Conservation (phyloP, 2,329 filamentous ascomycete genomes). For the Sarocladium strictum region DNA sequence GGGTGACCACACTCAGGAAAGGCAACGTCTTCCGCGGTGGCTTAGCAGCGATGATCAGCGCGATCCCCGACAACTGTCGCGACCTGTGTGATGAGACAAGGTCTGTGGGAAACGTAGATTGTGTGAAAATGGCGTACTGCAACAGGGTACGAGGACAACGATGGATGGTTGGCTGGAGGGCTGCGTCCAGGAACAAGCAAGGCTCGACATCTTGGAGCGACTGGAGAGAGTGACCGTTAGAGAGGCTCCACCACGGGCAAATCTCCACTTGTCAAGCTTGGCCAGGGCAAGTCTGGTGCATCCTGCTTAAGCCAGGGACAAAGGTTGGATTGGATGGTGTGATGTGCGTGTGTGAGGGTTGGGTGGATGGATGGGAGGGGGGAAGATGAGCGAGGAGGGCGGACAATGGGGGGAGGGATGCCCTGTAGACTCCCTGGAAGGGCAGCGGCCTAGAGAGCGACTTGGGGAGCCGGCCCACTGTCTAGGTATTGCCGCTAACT, state of each 20-base stretch:
- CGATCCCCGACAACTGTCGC: not conserved
- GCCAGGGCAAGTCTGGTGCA: constrained; percentile 4
- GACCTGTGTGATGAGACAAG: not conserved
- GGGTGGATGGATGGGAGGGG: not conserved
- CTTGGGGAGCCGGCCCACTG: not conserved
- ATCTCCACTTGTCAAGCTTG: constrained; percentile 3
- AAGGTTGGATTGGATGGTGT: not conserved
- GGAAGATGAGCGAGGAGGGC: not conserved
- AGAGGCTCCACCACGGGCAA: constrained; percentile 2
- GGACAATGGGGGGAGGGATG: not conserved
- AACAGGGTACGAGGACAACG: not conserved
- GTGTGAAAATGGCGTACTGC: not conserved
- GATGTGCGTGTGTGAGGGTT: not conserved
- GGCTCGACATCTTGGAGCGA: not conserved
- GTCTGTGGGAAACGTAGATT: constrained; percentile 5
- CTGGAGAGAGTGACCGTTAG: not conserved
- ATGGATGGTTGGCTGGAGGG: not conserved
- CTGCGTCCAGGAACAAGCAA: not conserved
- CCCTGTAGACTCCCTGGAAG: not conserved
- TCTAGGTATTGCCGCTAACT: not conserved
- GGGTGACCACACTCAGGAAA: not conserved
- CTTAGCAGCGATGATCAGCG: not conserved
- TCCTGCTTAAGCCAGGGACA: not conserved
- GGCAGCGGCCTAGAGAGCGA: not conserved
- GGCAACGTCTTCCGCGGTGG: not conserved